phyloP scores from a whole-genome alignment of 2,329 filamentous ascomycete species.

The Verticillium klebahnii region DNA sequence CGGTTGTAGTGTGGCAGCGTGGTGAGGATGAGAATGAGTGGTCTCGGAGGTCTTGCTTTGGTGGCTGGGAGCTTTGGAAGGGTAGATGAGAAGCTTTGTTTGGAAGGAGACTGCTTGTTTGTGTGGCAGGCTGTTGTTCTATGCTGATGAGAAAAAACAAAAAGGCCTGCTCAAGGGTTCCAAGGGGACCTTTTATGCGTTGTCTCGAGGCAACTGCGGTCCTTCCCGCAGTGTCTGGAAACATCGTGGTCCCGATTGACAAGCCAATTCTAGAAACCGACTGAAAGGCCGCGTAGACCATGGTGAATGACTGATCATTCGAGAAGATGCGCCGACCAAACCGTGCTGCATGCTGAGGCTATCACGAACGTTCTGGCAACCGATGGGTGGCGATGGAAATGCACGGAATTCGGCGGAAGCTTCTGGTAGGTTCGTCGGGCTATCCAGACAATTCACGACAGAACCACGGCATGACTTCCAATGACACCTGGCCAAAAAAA shows the following conservation, averaged over 20 bases:
- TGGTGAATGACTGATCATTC: background rate
- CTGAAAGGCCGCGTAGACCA: constrained; percentile 1
- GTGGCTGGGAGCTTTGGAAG: constrained; percentile 13
- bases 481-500: too few relatives aligned
- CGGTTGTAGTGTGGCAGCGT: background rate
- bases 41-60: background rate
- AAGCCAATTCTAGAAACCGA: constrained; percentile 10
- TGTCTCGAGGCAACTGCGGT: constrained; percentile 4
- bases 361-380: background rate
- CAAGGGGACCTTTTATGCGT: constrained; percentile 24
- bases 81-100: constrained; percentile 5
- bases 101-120: background rate
- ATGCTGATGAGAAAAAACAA: constrained; percentile 19
- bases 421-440: background rate
- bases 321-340: background rate
- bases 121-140: constrained; percentile 3
- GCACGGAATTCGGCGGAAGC: background rate
- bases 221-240: constrained; percentile 23
- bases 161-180: constrained; percentile 8
- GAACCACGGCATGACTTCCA: too few relatives aligned
- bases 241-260: constrained; percentile 4
- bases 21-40: too few relatives aligned
- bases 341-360: background rate
- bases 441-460: too few relatives aligned
- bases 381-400: background rate